These are phyloP conservation scores for Astrocystis sublimbata DNA, from an alignment of 495 filamentous ascomycete genomes.

Conservation along the genomic window DNA sequence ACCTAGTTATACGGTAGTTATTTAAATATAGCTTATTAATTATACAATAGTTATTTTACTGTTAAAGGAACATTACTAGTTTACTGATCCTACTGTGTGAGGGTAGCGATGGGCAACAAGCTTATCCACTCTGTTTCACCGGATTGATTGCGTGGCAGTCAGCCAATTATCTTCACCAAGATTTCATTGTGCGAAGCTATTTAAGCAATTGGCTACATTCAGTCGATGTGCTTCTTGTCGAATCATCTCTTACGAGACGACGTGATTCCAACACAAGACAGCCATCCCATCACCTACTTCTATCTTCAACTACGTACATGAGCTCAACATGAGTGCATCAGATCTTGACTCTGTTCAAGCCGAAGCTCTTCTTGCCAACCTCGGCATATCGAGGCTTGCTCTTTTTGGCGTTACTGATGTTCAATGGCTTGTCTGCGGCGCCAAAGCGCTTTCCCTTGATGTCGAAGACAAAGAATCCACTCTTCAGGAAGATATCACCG, in stretches of 20 bases:
- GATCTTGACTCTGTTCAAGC: slow-evolving; percentile 1
- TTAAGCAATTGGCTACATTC: neutral
- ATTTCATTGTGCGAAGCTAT: too few relatives aligned
- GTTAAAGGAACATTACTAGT: too few relatives aligned
- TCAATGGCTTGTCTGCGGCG: slow-evolving; percentile 55
- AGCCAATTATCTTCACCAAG: neutral
- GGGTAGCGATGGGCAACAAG: too few relatives aligned
- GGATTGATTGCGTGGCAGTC: too few relatives aligned
- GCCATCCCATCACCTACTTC: neutral
- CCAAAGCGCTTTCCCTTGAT: slow-evolving; percentile 66
- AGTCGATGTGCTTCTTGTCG: neutral
- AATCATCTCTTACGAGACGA: neutral
- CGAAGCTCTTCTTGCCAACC: neutral
- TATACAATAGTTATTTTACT: too few relatives aligned
- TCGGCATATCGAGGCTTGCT: neutral
- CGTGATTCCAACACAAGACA: neutral
- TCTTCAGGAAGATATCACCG: slow-evolving; percentile 73
- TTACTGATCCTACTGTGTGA: too few relatives aligned
- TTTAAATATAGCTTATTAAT: too few relatives aligned
- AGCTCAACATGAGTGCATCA: slow-evolving; percentile 2
- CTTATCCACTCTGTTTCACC: too few relatives aligned
- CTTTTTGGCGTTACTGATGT: slow-evolving; percentile 22
- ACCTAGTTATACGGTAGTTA: too few relatives aligned
- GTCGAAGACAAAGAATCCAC: slow-evolving; percentile 74
- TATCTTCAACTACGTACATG: neutral